phyloP scores from a whole-genome alignment of 2,329 filamentous ascomycete species.

The Hypocreales sp. region DNA sequence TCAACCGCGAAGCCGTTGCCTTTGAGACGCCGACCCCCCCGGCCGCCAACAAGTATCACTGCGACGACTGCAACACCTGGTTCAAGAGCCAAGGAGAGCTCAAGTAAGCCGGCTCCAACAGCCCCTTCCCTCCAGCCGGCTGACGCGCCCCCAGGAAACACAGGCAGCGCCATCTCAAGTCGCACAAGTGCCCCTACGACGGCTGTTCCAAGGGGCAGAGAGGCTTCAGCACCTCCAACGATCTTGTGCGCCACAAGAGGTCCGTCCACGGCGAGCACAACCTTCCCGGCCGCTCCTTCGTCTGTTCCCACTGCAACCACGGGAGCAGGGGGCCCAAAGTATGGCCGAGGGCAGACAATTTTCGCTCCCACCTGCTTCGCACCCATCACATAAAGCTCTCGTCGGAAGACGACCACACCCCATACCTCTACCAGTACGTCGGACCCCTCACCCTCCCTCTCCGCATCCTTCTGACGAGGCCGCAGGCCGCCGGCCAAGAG shows the following conservation, averaged over 20 bases:
- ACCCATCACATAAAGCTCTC: slow-evolving; percentile 37
- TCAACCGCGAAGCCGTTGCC: background rate
- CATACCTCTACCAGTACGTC: slow-evolving; percentile 13
- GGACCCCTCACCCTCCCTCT: background rate
- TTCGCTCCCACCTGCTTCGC: slow-evolving; percentile 59
- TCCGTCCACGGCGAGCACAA: slow-evolving; percentile 47
- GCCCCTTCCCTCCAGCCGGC: background rate
- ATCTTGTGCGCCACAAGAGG: slow-evolving; percentile 63
- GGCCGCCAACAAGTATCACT: slow-evolving; percentile 11
- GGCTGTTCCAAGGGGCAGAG: slow-evolving; percentile 38
- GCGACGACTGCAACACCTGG: slow-evolving; percentile 20
- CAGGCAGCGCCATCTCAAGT: slow-evolving; percentile 50
- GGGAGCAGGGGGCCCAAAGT: slow-evolving; percentile 31
- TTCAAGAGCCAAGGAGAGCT: slow-evolving; percentile 39
- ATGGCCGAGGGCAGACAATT: slow-evolving; percentile 79
- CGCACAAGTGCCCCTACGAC: slow-evolving; percentile 41
- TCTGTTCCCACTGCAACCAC: background rate
- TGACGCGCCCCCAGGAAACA: slow-evolving; percentile 49
- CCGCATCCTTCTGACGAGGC: background rate
- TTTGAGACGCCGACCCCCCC: background rate
- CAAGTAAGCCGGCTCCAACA: slow-evolving; percentile 25
- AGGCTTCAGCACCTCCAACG: slow-evolving; percentile 69
- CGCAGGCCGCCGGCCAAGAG: background rate
- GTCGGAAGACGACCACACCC: slow-evolving; percentile 21
- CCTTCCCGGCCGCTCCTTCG: slow-evolving; percentile 5